Base-by-base conservation (phyloP, 1,284 basidiomycete species). In the Exobasidium rhododendri region DNA sequence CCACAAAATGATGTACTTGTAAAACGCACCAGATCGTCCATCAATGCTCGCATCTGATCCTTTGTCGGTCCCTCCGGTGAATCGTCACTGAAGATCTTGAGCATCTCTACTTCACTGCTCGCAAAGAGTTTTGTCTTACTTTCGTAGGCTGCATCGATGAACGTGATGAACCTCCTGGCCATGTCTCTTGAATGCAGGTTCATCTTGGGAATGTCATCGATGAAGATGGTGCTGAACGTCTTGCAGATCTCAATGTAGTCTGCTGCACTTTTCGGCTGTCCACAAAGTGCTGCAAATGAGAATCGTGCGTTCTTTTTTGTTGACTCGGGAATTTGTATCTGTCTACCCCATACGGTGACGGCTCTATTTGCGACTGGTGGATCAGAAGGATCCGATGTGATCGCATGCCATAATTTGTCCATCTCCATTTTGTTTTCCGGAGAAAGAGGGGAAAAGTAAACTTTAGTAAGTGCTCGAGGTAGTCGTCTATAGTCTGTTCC, bases 181-280 rank as follows among this genome's bases (percentile, higher is more conserved):
- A 75, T 46, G 80, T 98, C 96, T 81, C 96, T 92, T 50, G 54
- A 86, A 62, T 87, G 85, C 68, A 97, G 80, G 0, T 88, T 89
- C 87, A 99, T 89, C 83, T 89, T 67, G 46, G 91, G 92, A 24
- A 98, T 86, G 70, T 91, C 88, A 45, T 88, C 83, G 45, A 99
- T 83, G 78, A 99, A 97, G 40, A 99, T 84, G 6, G 91, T 94
- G 52, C 85, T 83, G 78, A 96, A 99, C 46, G 83, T 86, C 73
- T 87, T 87, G 29, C 94, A 96, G 62, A 99, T 86, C 82, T 97
- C 92, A 46, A 99, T 82, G 81, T 97, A 99, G 81, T 99, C 96
- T 4, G 92, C 91, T 17, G 96, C 94, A 69, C 90, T 91, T 72
- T 94, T 82, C 0, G 94, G 91, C 69, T 87, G 85, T 4, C 91